Evolutionary conservation across 163 green algal species (phyloP).

Genomic region (Coccomyxa subellipsoidea): DNA sequence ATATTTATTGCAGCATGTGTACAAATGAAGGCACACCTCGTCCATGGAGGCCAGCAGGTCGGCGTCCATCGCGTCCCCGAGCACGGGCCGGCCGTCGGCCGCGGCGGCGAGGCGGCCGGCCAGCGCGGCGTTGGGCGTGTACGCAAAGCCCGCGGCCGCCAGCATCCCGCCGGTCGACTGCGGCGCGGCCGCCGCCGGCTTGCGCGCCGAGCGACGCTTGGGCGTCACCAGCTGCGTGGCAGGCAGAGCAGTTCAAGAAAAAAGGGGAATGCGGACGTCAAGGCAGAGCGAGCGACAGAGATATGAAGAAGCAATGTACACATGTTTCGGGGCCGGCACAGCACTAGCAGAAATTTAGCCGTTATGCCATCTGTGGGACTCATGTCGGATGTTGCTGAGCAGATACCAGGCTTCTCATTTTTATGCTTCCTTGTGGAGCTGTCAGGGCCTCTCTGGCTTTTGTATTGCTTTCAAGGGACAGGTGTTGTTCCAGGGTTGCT

Average conservation of each 20-base stretch:
- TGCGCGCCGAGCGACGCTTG: conserved; percentile 13
- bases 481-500: no score
- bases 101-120: background rate
- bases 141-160: conserved; percentile 16
- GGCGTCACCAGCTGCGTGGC: conserved; percentile 19
- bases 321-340: background rate
- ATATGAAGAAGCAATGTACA: no score
- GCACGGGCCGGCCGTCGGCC: background rate
- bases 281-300: background rate
- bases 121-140: conserved; percentile 22
- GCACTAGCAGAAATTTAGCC: background rate
- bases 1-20: no score
- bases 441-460: no score
- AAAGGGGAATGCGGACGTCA: background rate
- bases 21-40: background rate
- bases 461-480: no score
- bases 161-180: conserved; percentile 9
- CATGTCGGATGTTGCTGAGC: background rate
- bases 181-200: background rate
- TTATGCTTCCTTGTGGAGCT: no score
- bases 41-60: background rate
- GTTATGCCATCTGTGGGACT: background rate
- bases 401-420: no score
- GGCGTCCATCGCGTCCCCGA: background rate
- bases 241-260: background rate